phyloP scores from a whole-genome alignment of 345 rosid genomes.

The Ceriops decandra region DNA sequence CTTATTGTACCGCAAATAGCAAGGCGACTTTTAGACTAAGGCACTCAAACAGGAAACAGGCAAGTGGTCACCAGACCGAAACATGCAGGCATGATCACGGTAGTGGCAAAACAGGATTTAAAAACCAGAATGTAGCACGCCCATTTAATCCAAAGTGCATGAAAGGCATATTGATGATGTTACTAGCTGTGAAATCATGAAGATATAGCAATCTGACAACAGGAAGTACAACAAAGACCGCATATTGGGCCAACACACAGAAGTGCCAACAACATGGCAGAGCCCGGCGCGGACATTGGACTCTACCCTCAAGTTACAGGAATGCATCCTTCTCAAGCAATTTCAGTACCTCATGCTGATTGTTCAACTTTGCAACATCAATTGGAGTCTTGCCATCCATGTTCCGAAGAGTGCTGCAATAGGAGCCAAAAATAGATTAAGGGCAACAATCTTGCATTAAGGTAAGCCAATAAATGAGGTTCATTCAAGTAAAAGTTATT shows the following conservation, averaged over 20 bases:
- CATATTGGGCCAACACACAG: background rate
- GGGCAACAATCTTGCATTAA: background rate
- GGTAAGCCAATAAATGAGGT: background rate
- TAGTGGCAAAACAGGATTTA: background rate
- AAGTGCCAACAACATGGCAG: background rate
- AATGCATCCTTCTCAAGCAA: conserved; percentile 94
- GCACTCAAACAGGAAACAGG: background rate
- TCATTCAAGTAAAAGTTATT: background rate
- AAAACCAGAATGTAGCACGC: conserved; percentile 8
- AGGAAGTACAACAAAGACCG: background rate
- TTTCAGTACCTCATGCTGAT: conserved; percentile 85
- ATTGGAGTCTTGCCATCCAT: conserved; percentile 95
- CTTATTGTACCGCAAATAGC: no score
- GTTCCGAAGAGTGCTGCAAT: conserved; percentile 83
- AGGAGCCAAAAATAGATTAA: background rate
- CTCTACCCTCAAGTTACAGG: conserved; percentile 38
- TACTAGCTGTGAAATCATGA: background rate
- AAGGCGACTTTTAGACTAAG: background rate
- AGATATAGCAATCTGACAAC: background rate
- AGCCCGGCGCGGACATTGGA: background rate
- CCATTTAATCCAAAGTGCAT: background rate
- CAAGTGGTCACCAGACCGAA: background rate
- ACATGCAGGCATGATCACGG: background rate
- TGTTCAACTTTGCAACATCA: conserved; percentile 93
- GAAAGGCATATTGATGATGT: background rate